Base-by-base conservation (phyloP, 2,329 filamentous ascomycete genomes). In the Myriosclerotinia scirpicola region DNA sequence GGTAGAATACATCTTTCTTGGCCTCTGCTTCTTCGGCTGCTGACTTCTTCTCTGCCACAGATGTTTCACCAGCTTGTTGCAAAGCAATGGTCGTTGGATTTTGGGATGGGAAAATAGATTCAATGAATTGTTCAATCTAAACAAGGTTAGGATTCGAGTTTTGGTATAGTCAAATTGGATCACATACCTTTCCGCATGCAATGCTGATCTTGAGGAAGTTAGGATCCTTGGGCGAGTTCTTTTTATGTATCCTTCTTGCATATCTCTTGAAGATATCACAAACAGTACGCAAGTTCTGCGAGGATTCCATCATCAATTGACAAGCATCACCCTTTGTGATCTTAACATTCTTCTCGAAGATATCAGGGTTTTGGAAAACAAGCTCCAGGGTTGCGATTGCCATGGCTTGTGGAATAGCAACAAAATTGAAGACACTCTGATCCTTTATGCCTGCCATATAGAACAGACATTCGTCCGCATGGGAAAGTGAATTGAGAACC, bases 391-490 rank as follows among this genome's bases (percentile, higher is more conserved):
- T 98, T 11, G 95, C 94, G 77, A 99, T 97, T 64, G 94, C 95
- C 95, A 99, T 99, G 71, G 88, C 84, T 79, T 99, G 95, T 2
- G 95, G 95, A 70, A 99, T 99, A 66, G 94, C 94, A 58, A 93
- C 93, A 78, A 99, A 99, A 84, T 99, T 99, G 87, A 99, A 99
- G 36, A 97, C 92, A 76, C 92, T 96, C 81, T 99, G 95, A 76
- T 99, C 95, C 72, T 90, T 89, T 70, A 99, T 87, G 56, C 91
- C 95, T 6, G 94, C 94, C 81, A 99, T 92, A 81, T 98, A 99
- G 82, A 93, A 97, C n/a, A 99, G 80, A 77, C 94, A 98, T 76
- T 98, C 93, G 71, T 97, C 93, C 5, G 86, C 90, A 72, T 96
- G 91, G 75, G 88, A 87, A 54, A 99, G 83, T 6, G 94, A 92